Evolutionary conservation across 441 rosid species (phyloP), one percentile per base, ranked within the genome.

Genomic region (Capsella rubella): DNA sequence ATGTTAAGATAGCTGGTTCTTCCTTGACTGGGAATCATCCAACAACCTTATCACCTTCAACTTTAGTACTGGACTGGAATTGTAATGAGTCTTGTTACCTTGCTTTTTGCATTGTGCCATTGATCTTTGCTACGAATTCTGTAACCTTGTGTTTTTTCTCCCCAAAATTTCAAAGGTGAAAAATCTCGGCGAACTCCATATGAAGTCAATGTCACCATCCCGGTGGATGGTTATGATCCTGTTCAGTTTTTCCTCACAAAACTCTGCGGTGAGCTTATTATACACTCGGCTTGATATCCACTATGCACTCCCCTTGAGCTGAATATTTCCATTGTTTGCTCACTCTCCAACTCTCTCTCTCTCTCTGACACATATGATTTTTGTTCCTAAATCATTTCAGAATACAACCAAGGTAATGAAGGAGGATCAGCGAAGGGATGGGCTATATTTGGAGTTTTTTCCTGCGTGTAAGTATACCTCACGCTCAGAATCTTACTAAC

Each of bases 391-490:
- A 56, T 76, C 42, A 34, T 70, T 82, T 82, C 90, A 95, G 99
- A 87, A 58, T 79, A 78, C 67, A 80, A 80, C 61, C 93, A 92
- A 84, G 81, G 83, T 50, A 64, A 63, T 71, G 85, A 71, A 64
- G 89, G 84, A 71, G 93, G 88, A 49, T 74, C 88, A 73, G 70
- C 78, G 15, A 80, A 83, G 75, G 97, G 98, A 74, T 95, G 98
- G 99, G 97, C 93, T 61, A 81, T 83, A 71, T 95, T 90, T 57
- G 99, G 99, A 61, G 83, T 90, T 72, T 54, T 92, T 72, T 95
- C 97, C 80, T 95, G 95, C 89, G 80, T 90, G 99, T 95, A 88
- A 28, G 86, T 16, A 46, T 1, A 34, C 37, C 37, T 34, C 37
- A 34, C 37, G 6, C 37, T 34, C 37, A 34, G 37, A 34, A 34